phyloP scores from a whole-genome alignment of 2,329 filamentous ascomycete genomes.

The Hypoxylon sp. region DNA sequence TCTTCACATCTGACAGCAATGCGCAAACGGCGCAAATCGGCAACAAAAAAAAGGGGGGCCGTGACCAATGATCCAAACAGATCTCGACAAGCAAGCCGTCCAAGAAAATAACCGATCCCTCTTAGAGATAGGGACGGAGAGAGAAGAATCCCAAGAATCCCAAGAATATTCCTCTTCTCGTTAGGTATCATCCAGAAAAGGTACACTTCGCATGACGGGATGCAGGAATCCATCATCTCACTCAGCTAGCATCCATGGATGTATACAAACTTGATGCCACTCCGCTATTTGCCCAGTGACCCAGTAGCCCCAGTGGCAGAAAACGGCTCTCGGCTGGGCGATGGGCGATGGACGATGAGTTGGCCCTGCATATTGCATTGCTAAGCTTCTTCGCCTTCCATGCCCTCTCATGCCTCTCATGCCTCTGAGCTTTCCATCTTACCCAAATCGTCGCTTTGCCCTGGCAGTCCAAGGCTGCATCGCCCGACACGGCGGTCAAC shows the following conservation, averaged over 20 bases:
- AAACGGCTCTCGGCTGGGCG: slow-evolving; percentile 30
- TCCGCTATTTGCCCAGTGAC: slow-evolving; percentile 29
- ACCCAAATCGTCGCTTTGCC: slow-evolving; percentile 39
- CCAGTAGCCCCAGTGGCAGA: slow-evolving; percentile 19
- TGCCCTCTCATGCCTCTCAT: slow-evolving; percentile 25
- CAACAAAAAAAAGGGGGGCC: slow-evolving; percentile 19
- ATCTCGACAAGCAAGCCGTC: slow-evolving; percentile 41
- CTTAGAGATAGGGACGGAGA: slow-evolving; percentile 17
- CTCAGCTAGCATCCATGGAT: slow-evolving; percentile 33
- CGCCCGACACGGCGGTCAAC: slow-evolving; percentile 46
- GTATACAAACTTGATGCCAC: slow-evolving; percentile 25
- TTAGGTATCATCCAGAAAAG: slow-evolving; percentile 40
- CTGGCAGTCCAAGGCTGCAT: slow-evolving; percentile 43
- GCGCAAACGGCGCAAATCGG: slow-evolving; percentile 42
- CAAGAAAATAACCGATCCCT: slow-evolving; percentile 27
- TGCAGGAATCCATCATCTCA: slow-evolving; percentile 46
- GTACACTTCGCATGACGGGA: slow-evolving; percentile 36
- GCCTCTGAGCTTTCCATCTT: slow-evolving; percentile 34
- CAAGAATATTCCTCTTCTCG: slow-evolving; percentile 18
- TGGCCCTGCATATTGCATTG: slow-evolving; percentile 52
- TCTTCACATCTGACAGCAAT: slow-evolving; percentile 45
- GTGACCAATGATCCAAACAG: slow-evolving; percentile 44
- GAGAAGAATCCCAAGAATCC: slow-evolving; percentile 11
- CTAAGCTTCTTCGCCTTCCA: slow-evolving; percentile 43
- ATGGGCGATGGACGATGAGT: slow-evolving; percentile 40